Evolutionary conservation across 331 rosid species (phyloP).

Genomic region (Quercus phellos): DNA sequence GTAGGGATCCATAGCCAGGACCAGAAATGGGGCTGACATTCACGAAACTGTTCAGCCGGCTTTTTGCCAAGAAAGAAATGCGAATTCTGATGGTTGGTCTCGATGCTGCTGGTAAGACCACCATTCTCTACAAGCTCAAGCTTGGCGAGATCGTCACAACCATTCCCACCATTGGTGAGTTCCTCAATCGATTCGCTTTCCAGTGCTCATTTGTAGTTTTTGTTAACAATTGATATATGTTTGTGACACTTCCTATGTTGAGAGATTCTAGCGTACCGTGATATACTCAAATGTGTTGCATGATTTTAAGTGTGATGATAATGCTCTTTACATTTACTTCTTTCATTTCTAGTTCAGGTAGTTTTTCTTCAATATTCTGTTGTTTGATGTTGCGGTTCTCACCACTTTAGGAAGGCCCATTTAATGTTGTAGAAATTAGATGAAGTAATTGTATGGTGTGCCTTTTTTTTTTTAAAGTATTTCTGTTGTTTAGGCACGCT

Average conservation of each 20-base stretch:
- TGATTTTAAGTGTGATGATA: not conserved
- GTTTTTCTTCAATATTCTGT: not conserved
- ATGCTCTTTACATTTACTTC: not conserved
- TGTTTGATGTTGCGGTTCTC: not conserved
- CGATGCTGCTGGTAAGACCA: constrained; percentile 99
- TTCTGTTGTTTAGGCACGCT: too few relatives aligned
- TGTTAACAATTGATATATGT: too few relatives aligned
- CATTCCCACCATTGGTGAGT: constrained; percentile 95
- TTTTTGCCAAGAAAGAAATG: constrained; percentile 98
- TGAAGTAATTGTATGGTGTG: too few relatives aligned
- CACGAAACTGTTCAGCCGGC: constrained; percentile 97
- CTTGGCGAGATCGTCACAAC: constrained; percentile 99
- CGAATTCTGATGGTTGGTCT: constrained; percentile 99
- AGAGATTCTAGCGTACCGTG: not conserved
- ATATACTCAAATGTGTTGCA: not conserved
- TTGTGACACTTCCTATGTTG: not conserved
- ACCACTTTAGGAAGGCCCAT: too few relatives aligned
- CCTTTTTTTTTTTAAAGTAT: too few relatives aligned
- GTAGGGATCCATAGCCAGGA: constrained; percentile 44
- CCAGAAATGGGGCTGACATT: constrained; percentile 92
- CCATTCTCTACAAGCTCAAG: constrained; percentile 99
- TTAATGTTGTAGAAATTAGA: too few relatives aligned
- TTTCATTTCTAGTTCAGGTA: not conserved
- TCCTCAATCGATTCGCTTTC: constrained; percentile 4
- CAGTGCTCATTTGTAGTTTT: not conserved